Evolutionary conservation across 1,139 yeast species (phyloP).

Genomic region (Blastobotrys proliferans): DNA sequence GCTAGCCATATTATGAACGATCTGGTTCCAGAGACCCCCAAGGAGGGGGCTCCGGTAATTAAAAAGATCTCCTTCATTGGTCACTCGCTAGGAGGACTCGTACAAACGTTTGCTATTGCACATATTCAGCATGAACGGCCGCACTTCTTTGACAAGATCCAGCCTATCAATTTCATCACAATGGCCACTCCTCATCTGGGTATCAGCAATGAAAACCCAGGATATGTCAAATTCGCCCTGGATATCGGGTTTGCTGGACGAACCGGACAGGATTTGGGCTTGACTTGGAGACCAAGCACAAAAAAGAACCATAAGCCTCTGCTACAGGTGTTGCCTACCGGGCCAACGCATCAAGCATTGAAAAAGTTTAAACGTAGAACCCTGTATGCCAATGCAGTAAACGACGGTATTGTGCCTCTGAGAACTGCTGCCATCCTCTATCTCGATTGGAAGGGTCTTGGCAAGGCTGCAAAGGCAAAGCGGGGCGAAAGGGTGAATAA

Average conservation of each 20-base stretch:
- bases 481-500: slow-evolving; percentile 12
- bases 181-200: slow-evolving; percentile 90
- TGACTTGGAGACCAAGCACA: slow-evolving; percentile 42
- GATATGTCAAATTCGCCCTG: slow-evolving; percentile 75
- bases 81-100: slow-evolving; percentile 89
- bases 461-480: slow-evolving; percentile 47
- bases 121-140: slow-evolving; percentile 70
- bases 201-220: slow-evolving; percentile 80
- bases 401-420: slow-evolving; percentile 92
- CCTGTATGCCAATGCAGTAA: slow-evolving; percentile 70
- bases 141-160: slow-evolving; percentile 58
- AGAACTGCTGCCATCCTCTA: slow-evolving; percentile 80
- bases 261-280: slow-evolving; percentile 88
- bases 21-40: slow-evolving; percentile 37
- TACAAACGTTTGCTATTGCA: slow-evolving; percentile 88
- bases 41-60: slow-evolving; percentile 35
- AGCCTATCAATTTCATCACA: slow-evolving; percentile 79
- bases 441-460: slow-evolving; percentile 65
- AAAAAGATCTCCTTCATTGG: slow-evolving; percentile 77
- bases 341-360: slow-evolving; percentile 69
- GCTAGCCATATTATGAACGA: slow-evolving; percentile 72
- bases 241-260: slow-evolving; percentile 89
- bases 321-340: slow-evolving; percentile 69
- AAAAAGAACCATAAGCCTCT: slow-evolving; percentile 50
- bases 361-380: slow-evolving; percentile 64